Base-by-base conservation (phyloP, 768 basidiomycete genomes). In the Pleurotus citrinopileatus region DNA sequence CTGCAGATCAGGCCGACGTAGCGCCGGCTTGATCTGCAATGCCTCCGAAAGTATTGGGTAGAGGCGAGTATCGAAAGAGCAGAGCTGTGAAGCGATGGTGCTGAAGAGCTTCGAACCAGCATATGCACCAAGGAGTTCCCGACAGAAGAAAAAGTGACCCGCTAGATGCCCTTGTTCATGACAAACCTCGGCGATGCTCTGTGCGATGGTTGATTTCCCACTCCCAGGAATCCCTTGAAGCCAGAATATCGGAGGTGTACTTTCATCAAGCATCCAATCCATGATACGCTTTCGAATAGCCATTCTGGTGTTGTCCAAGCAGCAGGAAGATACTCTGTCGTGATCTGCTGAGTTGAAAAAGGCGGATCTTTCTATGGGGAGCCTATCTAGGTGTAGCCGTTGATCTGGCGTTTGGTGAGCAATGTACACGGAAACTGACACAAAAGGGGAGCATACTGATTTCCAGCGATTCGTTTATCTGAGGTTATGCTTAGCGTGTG, bases 141-240 rank as follows among this genome's bases (percentile, higher is more conserved):
- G 63, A 4, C 66, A 70, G 59, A 70, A 69, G 56, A 70, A 70
- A 59, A 68, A 70, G 48, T 67, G 68, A 0, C 60, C 65, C 32
- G 61, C 65, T 2, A 70, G 58, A 13, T n/a, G 50, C n/a, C 46
- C 54, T 22, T 17, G 19, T 32, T 13, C 55, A 53, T 40, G 63
- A 28, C 60, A 56, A 2, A 3, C 15, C 23, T 61, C 62, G 8
- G 60, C 59, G 20, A 60, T 52, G 2, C 59, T 63, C 34, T 58
- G 60, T 4, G 60, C 58, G 13, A 63, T 44, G 3, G 58, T 56
- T 6, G 62, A 60, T 42, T 63, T 63, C 4, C 62, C 62, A 6
- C 56, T 57, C 17, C 60, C 62, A 53, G 62, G 60, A n/a, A 51
- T 48, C 2, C 62, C 60, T 32, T 50, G 38, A 3, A 63, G 36